These are phyloP conservation scores for Candida ficus DNA, from an alignment of 805 yeast genomes.

Conservation along the genomic window DNA sequence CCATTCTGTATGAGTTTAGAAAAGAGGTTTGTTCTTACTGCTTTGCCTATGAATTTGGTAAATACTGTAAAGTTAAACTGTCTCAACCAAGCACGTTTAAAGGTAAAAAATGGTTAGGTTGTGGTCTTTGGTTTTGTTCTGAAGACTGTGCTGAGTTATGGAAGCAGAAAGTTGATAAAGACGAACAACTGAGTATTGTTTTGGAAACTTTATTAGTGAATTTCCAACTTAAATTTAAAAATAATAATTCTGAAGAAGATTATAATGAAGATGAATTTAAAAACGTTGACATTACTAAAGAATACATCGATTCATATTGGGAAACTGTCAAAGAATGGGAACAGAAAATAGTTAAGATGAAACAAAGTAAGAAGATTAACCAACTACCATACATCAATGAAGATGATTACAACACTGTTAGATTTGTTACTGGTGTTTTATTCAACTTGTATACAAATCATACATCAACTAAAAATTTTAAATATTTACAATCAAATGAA, in stretches of 20 bases:
- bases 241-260: conserved; percentile 7
- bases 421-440: conserved; percentile 39
- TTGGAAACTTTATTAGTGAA: conserved; percentile 29
- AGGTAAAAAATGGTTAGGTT: conserved; percentile 27
- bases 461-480: conserved; percentile 26
- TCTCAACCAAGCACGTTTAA: conserved; percentile 8
- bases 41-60: conserved; percentile 43
- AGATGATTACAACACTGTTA: conserved; percentile 46
- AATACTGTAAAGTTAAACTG: conserved; percentile 38
- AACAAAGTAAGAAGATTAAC: conserved; percentile 30
- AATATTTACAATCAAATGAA: conserved; percentile 48
- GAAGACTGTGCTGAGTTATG: conserved; percentile 38
- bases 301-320: conserved; percentile 34
- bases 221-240: conserved; percentile 28
- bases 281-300: conserved; percentile 13
- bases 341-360: conserved; percentile 26
- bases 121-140: conserved; percentile 51
- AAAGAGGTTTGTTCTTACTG: conserved; percentile 61
- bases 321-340: conserved; percentile 34
- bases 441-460: conserved; percentile 26
- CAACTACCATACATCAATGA: conserved; percentile 43
- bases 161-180: conserved; percentile 27
- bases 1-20: conserved; percentile 47
- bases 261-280: conserved; percentile 8
- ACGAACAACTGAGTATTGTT: conserved; percentile 29